Evolutionary conservation across 108 stramenopile genomes (phyloP), one percentile per base, ranked within the genome.

Genomic region (Cyclotella baltica): DNA sequence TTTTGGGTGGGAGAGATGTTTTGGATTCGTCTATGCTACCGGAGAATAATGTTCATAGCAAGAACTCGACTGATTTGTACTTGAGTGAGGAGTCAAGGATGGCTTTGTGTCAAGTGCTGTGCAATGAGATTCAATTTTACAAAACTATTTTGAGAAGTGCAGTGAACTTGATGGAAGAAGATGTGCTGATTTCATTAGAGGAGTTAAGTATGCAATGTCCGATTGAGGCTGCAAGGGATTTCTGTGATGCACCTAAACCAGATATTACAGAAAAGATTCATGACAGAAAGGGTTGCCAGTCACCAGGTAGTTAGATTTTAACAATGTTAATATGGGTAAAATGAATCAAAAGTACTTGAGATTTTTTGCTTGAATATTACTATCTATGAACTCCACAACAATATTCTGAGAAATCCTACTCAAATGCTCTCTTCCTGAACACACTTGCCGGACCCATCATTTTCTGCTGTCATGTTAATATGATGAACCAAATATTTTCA

Each of bases 101-200:
- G 27, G 73, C 58, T 38, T 40, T 85, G 20, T 85, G 84, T 57
- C 63, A 33, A 43, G 70, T 40, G 16, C 70, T 85, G 23, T 85
- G 84, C 48, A 77, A 82, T 40, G 84, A 85, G 48, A 85, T 85
- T 36, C 84, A 85, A 55, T 25, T 82, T 20, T 85, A 85, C 58
- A 85, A 85, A 51, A 34, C 35, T n/a, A 67, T 85, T 33, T 55
- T 82, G 6, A 59, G 64, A 13, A 46, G 27, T 28, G 84, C 75
- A 20, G 36, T 56, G 30, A 85, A 85, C 43, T 62, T 85, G 37
- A 70, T 73, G 22, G 38, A 73, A 15, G 56, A 78, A 34, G 62
- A 74, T 35, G 34, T 72, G 0, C 33, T 58, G 0, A 25, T 47
- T 37, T 78, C 84, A 25, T 61, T 85, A 38, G 64, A 59, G 19